Evolutionary conservation across 176 grass and related monocot genomes (phyloP).

Genomic region (Cenchrus americanus): DNA sequence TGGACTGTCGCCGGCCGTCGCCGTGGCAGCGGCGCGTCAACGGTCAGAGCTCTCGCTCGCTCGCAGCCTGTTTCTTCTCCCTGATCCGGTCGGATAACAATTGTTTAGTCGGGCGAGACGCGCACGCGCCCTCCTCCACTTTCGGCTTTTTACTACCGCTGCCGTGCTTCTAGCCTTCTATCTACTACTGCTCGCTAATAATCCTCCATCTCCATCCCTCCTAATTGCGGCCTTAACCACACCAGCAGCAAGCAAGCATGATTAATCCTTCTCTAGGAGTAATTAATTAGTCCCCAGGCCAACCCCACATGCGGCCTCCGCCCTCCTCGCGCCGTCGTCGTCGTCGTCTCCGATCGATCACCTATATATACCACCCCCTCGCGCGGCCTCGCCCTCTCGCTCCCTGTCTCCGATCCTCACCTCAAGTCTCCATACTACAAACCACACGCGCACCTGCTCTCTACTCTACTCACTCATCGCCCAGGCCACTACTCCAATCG

Average conservation of each 20-base stretch:
- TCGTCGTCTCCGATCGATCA: too few relatives aligned
- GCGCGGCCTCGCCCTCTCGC: background rate
- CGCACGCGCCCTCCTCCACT: slow-evolving; percentile 46
- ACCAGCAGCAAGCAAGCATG: background rate
- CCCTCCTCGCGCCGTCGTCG: background rate
- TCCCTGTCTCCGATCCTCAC: background rate
- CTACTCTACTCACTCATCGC: background rate
- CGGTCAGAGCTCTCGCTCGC: background rate
- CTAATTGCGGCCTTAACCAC: slow-evolving; percentile 4
- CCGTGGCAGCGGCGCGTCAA: background rate
- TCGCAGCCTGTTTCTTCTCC: background rate
- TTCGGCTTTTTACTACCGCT: background rate
- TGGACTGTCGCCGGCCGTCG: background rate
- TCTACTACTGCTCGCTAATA: background rate
- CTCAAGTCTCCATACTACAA: background rate
- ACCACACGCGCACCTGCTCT: too few relatives aligned
- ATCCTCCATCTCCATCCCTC: background rate
- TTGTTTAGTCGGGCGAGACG: background rate
- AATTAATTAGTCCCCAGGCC: background rate
- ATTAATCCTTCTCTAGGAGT: background rate
- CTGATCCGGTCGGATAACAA: background rate
- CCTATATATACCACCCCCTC: background rate
- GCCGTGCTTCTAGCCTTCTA: too few relatives aligned
- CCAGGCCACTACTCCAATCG: background rate
- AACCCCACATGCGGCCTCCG: background rate